phyloP scores from a whole-genome alignment of 345 rosid species.

The Populus tremula region DNA sequence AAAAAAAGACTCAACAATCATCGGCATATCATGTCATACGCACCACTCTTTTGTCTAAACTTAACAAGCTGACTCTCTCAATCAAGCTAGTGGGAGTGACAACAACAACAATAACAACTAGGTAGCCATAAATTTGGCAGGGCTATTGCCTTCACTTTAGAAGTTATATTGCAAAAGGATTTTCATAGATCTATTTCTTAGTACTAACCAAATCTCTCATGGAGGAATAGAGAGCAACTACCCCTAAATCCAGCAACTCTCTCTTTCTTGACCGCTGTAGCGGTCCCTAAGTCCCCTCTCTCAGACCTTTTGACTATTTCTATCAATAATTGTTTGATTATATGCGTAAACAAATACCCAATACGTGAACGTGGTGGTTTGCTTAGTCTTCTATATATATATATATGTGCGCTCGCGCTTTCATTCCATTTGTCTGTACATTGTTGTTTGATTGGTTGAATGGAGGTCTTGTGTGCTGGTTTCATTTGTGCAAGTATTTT shows the following conservation, averaged over 20 bases:
- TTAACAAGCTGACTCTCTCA: background rate
- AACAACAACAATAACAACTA: background rate
- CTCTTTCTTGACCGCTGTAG: background rate
- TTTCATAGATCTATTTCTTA: background rate
- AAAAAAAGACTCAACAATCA: background rate
- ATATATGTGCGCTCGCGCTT: background rate
- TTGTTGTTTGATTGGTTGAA: background rate
- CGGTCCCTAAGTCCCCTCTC: background rate
- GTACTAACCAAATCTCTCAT: background rate
- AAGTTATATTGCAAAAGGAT: background rate
- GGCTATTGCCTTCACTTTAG: background rate
- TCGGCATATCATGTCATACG: background rate
- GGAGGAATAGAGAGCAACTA: background rate
- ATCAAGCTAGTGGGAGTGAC: background rate
- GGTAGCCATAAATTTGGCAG: too few relatives aligned
- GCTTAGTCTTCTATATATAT: too few relatives aligned
- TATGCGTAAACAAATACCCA: too few relatives aligned
- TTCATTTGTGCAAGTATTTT: background rate
- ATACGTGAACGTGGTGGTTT: too few relatives aligned
- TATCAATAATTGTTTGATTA: too few relatives aligned
- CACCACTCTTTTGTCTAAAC: too few relatives aligned
- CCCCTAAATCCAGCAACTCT: background rate
- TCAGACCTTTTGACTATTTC: too few relatives aligned
- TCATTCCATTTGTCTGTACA: background rate
- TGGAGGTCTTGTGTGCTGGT: background rate